Conservation (phyloP, 2,329 filamentous ascomycete genomes). For the Dichotomopilus funicola region DNA sequence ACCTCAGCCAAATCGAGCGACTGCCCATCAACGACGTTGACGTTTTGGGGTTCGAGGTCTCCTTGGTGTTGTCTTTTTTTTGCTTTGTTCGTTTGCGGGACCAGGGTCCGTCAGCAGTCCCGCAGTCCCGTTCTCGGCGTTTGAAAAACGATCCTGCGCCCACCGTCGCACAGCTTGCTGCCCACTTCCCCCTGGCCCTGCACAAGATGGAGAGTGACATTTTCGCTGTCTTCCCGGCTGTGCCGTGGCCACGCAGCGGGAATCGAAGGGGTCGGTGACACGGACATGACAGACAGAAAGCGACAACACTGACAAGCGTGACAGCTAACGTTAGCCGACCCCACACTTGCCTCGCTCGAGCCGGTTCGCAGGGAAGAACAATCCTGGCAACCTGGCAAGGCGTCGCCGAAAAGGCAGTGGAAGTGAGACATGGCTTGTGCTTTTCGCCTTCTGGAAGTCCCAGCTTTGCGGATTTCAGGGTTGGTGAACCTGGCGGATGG, state of each 20-base stretch:
- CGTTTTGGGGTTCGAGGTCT: neutral
- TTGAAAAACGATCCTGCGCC: neutral
- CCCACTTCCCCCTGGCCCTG: neutral
- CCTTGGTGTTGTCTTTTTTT: neutral
- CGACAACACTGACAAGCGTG: conserved; percentile 1
- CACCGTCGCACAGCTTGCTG: conserved; percentile 8
- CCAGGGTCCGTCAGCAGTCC: neutral
- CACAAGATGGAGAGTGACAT: neutral
- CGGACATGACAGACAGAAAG: conserved; percentile 8
- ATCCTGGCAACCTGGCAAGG: neutral
- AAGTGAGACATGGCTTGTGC: neutral
- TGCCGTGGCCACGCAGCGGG: conserved; percentile 21
- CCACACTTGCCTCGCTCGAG: too few species aligned
- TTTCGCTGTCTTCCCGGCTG: conserved; percentile 8
- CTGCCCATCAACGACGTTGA: neutral
- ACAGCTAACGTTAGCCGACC: neutral
- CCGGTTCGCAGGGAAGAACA: neutral
- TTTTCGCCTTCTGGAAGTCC: conserved; percentile 9
- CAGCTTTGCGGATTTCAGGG: neutral
- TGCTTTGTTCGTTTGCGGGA: neutral
- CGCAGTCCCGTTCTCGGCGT: neutral
- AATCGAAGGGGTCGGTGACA: conserved; percentile 12
- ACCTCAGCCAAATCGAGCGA: neutral
- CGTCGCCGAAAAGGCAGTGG: conserved; percentile 3
- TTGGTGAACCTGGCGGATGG: neutral